phyloP scores from a whole-genome alignment of 2,329 filamentous ascomycete genomes.

The Chaetomium sp. region DNA sequence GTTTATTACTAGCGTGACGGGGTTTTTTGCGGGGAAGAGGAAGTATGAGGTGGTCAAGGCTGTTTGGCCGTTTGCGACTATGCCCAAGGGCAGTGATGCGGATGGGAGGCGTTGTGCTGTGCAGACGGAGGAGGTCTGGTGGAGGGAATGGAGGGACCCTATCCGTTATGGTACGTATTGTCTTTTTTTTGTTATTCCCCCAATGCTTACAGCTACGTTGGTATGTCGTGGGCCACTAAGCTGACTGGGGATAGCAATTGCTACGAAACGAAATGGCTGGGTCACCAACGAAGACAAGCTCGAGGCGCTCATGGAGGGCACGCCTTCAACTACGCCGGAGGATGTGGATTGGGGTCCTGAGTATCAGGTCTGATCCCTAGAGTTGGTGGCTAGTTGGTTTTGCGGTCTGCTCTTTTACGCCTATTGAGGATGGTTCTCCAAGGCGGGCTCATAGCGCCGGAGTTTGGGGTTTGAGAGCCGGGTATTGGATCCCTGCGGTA shows the following conservation, averaged over 20 bases:
- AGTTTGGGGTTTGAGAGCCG: constrained; percentile 4
- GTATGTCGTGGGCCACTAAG: neutral
- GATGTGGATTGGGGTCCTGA: constrained; percentile 51
- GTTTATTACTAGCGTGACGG: constrained; percentile 56
- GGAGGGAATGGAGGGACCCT: constrained; percentile 53
- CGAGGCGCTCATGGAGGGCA: constrained; percentile 56
- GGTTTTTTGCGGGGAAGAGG: constrained; percentile 55
- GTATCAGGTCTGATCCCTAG: neutral
- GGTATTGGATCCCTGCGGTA: constrained; percentile 3
- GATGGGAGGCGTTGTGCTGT: constrained; percentile 49
- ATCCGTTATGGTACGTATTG: constrained; percentile 43
- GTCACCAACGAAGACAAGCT: constrained; percentile 58
- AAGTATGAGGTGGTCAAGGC: constrained; percentile 59
- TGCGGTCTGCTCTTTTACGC: neutral
- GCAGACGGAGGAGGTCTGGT: constrained; percentile 61
- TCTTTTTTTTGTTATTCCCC: neutral
- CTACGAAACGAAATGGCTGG: constrained; percentile 45
- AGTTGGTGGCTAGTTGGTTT: neutral
- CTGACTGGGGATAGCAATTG: constrained; percentile 35
- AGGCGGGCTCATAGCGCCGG: constrained; percentile 18
- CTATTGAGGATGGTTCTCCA: neutral
- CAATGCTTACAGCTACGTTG: neutral
- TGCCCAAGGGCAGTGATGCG: constrained; percentile 47
- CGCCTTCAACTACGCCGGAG: constrained; percentile 39
- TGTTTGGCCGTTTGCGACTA: constrained; percentile 60